These are phyloP conservation scores for Ustilago cynodontis DNA, from an alignment of 1,284 basidiomycete species.

Conservation along the genomic window DNA sequence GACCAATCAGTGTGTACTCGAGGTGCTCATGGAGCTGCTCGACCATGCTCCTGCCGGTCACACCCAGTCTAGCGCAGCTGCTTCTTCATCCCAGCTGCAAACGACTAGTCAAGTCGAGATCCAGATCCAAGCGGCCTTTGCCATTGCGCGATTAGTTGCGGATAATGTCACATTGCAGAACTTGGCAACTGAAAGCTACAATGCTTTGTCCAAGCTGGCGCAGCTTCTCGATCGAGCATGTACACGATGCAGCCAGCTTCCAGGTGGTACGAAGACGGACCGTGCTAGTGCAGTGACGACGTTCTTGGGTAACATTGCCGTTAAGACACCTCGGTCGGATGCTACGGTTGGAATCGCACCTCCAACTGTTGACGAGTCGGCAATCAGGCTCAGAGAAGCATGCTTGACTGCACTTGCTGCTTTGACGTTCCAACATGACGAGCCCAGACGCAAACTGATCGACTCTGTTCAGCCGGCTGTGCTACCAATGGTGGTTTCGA, in stretches of 20 bases:
- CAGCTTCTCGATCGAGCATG: slow-evolving; percentile 47
- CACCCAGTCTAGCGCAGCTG: slow-evolving; percentile 1
- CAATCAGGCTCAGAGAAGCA: slow-evolving; percentile 58
- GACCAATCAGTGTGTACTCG: slow-evolving; percentile 59
- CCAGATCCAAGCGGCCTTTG: slow-evolving; percentile 61
- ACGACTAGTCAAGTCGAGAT: slow-evolving; percentile 42
- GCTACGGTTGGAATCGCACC: slow-evolving; percentile 34
- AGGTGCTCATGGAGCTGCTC: slow-evolving; percentile 62
- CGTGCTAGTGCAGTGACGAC: slow-evolving; percentile 12
- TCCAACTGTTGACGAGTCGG: slow-evolving; percentile 44
- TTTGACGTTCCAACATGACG: slow-evolving; percentile 58
- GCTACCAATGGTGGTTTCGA: slow-evolving; percentile 53
- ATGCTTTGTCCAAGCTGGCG: slow-evolving; percentile 45
- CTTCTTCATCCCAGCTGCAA: slow-evolving; percentile 21
- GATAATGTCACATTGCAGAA: slow-evolving; percentile 57
- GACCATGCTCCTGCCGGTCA: slow-evolving; percentile 33
- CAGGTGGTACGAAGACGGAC: slow-evolving; percentile 17
- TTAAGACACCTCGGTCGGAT: slow-evolving; percentile 18
- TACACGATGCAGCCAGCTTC: slow-evolving; percentile 20
- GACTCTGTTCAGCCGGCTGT: slow-evolving; percentile 55
- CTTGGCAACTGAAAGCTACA: slow-evolving; percentile 51
- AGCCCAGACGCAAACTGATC: slow-evolving; percentile 56
- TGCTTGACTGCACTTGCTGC: slow-evolving; percentile 58
- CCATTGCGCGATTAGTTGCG: slow-evolving; percentile 57
- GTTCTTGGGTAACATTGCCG: slow-evolving; percentile 22